A percentile compares a stretch with the other conserved stretches of the same genome.
phyloP scores from a whole-genome alignment of 2,329 filamentous ascomycete species.

The Colletotrichum musicola region DNA sequence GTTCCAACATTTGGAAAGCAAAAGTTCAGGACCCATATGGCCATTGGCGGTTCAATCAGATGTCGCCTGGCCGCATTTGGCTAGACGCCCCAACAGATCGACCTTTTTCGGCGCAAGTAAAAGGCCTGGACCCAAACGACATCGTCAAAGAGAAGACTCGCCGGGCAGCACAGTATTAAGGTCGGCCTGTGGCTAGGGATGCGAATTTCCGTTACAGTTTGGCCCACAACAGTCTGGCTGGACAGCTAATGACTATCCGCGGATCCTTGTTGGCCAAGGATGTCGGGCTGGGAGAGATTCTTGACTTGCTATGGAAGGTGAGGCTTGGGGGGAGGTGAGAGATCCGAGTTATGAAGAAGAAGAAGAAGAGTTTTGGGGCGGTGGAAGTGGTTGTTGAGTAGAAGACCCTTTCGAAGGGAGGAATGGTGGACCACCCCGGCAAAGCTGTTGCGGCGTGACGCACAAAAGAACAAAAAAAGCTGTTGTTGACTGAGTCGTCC shows the following conservation, averaged over 20 bases:
- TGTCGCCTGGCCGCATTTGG: background rate
- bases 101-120: background rate
- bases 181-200: constrained; percentile 15
- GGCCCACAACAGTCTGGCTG: background rate
- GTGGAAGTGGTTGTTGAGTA: constrained; percentile 42
- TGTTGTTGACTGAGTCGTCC: constrained; percentile 33
- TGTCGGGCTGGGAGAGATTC: constrained; percentile 18
- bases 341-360: constrained; percentile 36
- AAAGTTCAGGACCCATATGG: constrained; percentile 26
- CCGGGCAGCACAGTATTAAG: constrained; percentile 1
- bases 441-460: constrained; percentile 40
- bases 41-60: constrained; percentile 4
- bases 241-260: background rate
- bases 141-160: constrained; percentile 3
- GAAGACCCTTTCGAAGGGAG: constrained; percentile 38
- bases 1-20: constrained; percentile 30
- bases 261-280: background rate
- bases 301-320: constrained; percentile 26
- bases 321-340: constrained; percentile 30
- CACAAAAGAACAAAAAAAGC: constrained; percentile 38
- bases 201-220: constrained; percentile 15
- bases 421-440: constrained; percentile 37
- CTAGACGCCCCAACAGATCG: background rate
- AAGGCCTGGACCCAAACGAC: constrained; percentile 6
- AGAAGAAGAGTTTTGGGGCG: constrained; percentile 38